Evolutionary conservation across 768 basidiomycete genomes (phyloP).

Genomic region (Lactarius tabidus): DNA sequence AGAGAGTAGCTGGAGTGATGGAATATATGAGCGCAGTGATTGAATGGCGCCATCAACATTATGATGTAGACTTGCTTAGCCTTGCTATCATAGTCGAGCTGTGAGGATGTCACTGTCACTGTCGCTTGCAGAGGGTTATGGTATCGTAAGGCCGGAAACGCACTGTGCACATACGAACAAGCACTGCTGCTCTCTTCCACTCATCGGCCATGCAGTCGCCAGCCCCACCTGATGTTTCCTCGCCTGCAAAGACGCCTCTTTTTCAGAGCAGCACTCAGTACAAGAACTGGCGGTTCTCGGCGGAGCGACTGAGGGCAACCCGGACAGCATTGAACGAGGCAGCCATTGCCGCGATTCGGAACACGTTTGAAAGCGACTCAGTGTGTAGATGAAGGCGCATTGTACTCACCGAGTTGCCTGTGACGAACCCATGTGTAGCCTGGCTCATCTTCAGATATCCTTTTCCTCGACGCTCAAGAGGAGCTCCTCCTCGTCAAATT

Average conservation of each 20-base stretch:
- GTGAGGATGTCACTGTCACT: too few species aligned
- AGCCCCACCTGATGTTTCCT: conserved; percentile 5
- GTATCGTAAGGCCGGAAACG: background rate
- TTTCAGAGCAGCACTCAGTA: conserved; percentile 81
- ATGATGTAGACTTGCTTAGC: too few species aligned
- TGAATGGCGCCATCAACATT: too few species aligned
- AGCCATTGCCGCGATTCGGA: conserved; percentile 72
- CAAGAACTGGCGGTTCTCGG: conserved; percentile 86
- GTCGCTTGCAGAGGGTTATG: too few species aligned
- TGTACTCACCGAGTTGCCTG: background rate
- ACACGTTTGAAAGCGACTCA: conserved; percentile 75
- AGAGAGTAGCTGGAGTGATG: background rate
- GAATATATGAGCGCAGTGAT: background rate
- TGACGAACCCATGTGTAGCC: conserved; percentile 38
- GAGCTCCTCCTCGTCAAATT: conserved; percentile 86
- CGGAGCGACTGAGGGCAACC: conserved; percentile 53
- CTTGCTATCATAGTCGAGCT: too few species aligned
- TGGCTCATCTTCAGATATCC: conserved; percentile 67
- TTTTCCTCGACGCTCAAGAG: conserved; percentile 76
- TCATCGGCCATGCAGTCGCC: conserved; percentile 13
- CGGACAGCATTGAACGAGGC: conserved; percentile 67
- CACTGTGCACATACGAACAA: background rate
- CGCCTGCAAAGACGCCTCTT: conserved; percentile 40
- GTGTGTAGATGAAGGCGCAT: conserved; percentile 40
- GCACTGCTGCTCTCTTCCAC: background rate